Conservation (phyloP, 192 early-diverging fungal species). For the Neocallimastix lanati region DNA sequence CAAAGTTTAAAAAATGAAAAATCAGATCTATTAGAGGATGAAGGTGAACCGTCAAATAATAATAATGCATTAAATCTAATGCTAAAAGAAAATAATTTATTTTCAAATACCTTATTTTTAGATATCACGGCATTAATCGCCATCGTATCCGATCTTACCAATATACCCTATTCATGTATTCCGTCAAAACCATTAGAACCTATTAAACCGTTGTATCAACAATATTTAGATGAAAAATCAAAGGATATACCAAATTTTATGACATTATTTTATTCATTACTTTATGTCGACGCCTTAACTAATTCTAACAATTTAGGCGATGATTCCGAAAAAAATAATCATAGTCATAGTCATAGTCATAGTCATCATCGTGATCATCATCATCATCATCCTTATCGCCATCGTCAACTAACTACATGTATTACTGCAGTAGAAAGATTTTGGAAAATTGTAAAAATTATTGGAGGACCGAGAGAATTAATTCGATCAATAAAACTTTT, state of each 20-base stretch:
- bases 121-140: neutral
- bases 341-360: too few species aligned
- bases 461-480: neutral
- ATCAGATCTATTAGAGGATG: too few species aligned
- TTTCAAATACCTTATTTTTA: neutral
- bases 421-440: neutral
- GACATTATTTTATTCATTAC: neutral
- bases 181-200: neutral
- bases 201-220: neutral
- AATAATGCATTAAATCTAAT: neutral
- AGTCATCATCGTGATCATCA: too few species aligned
- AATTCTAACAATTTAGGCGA: too few species aligned
- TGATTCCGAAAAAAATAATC: too few species aligned
- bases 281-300: neutral
- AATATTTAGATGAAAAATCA: neutral
- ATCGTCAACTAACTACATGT: neutral
- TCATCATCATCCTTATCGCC: too few species aligned
- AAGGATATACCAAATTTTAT: neutral
- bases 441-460: neutral
- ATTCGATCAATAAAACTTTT: neutral
- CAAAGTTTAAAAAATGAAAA: neutral
- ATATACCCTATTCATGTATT: neutral
- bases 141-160: neutral
- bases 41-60: neutral
- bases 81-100: neutral